These are phyloP conservation scores for Fusarium siculi DNA, from an alignment of 2,329 filamentous ascomycete species.

Conservation along the genomic window DNA sequence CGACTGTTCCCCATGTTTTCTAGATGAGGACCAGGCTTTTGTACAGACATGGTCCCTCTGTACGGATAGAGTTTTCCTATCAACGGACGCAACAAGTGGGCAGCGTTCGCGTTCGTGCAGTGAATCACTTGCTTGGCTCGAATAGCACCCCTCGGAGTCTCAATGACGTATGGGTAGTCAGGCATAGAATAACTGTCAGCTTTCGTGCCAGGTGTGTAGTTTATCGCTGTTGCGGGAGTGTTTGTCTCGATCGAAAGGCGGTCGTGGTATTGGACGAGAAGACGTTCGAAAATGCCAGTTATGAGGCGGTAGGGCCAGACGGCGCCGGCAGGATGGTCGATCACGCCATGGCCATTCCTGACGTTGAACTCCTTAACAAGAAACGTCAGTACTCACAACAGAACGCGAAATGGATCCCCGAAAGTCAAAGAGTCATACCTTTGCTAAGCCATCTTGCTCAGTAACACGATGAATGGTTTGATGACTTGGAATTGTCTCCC, in stretches of 20 bases:
- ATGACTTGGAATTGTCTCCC: background rate
- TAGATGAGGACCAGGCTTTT: background rate
- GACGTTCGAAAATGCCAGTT: background rate
- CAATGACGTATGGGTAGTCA: slow-evolving; percentile 47
- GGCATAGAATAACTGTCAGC: rapidly evolving
- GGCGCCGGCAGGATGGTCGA: background rate
- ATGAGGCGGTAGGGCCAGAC: background rate
- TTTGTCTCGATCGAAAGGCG: background rate
- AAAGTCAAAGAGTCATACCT: background rate
- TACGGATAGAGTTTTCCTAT: background rate
- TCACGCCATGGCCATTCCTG: background rate
- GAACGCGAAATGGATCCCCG: no score
- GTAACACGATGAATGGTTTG: background rate
- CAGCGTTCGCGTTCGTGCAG: background rate
- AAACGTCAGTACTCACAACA: background rate
- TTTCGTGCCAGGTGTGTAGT: no score
- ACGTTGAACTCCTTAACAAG: background rate
- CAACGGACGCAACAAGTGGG: background rate
- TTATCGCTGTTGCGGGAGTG: background rate
- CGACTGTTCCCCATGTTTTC: background rate
- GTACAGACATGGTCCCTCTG: background rate
- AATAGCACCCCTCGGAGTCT: background rate
- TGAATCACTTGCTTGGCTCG: background rate
- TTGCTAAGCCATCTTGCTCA: background rate
- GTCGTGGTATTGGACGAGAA: background rate